A percentile compares a stretch with the other conserved stretches of the same genome.
Conservation (phyloP, 2,329 filamentous ascomycete species). For the Didymella lethalis region DNA sequence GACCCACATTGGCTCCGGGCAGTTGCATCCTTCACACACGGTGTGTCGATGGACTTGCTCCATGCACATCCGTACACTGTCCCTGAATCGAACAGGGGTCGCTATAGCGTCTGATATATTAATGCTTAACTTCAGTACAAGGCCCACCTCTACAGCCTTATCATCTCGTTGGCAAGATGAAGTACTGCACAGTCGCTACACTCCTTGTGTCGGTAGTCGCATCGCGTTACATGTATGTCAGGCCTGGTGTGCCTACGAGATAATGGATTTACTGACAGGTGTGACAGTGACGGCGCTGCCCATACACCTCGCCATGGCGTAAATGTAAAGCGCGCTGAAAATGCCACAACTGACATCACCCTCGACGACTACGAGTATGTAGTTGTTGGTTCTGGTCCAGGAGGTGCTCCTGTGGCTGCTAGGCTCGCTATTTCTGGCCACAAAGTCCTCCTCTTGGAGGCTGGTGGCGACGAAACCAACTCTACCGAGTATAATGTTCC, state of each 20-base stretch:
- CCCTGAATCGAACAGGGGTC: background rate
- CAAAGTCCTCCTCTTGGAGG: constrained; percentile 65
- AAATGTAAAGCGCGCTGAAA: constrained; percentile 32
- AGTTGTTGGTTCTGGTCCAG: constrained; percentile 66
- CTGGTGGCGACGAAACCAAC: constrained; percentile 63
- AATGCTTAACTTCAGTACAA: background rate
- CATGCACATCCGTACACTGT: background rate
- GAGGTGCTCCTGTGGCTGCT: constrained; percentile 66
- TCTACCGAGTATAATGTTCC: constrained; percentile 60
- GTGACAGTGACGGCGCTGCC: constrained; percentile 30
- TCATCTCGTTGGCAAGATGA: background rate
- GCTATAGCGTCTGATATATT: background rate
- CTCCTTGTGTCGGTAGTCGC: constrained; percentile 19
- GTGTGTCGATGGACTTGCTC: background rate
- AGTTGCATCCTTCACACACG: background rate
- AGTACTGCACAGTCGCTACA: constrained; percentile 14
- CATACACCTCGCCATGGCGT: constrained; percentile 29
- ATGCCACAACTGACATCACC: constrained; percentile 20
- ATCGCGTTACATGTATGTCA: constrained; percentile 28
- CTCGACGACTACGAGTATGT: constrained; percentile 64
- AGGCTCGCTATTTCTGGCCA: constrained; percentile 64
- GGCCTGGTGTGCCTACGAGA: background rate
- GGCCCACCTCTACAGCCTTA: background rate
- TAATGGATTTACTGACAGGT: constrained; percentile 6
- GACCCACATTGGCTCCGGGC: background rate